Evolutionary conservation across 352 stramenopile genomes (phyloP).

Genomic region (Pythium dissotocum): DNA sequence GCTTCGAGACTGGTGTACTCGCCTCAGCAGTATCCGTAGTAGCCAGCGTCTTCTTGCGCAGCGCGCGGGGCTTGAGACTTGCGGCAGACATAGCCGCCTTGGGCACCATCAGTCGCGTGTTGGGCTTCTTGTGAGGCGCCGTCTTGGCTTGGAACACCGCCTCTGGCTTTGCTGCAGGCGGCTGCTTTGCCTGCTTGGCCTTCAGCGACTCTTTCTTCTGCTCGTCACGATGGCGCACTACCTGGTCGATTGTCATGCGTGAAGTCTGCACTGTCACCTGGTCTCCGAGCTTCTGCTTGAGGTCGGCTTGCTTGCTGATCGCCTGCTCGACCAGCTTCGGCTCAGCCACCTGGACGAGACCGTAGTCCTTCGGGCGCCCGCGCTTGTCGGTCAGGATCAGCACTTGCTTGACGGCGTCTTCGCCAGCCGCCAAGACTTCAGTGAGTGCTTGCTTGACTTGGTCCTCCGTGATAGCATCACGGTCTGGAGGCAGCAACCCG

Average conservation of each 20-base stretch:
- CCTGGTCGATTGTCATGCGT: conserved; percentile 62
- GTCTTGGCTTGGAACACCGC: conserved; percentile 15
- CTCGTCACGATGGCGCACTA: conserved; percentile 50
- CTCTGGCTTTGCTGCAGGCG: not conserved
- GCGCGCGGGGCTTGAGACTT: conserved; percentile 56
- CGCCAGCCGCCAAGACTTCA: conserved; percentile 33
- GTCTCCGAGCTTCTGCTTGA: conserved; percentile 43
- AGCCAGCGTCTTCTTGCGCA: conserved; percentile 36
- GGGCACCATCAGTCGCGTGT: conserved; percentile 27
- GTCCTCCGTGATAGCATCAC: conserved; percentile 37
- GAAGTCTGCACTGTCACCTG: conserved; percentile 60
- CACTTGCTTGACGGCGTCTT: conserved; percentile 40
- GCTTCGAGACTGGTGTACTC: not conserved
- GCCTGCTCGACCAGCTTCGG: conserved; percentile 32
- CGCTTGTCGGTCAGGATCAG: conserved; percentile 61
- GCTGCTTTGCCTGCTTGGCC: conserved; percentile 26
- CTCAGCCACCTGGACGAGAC: conserved; percentile 51
- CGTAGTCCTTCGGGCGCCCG: conserved; percentile 68
- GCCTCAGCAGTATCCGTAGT: not conserved
- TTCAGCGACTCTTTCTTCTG: conserved; percentile 47
- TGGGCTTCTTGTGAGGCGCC: conserved; percentile 28
- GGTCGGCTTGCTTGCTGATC: conserved; percentile 29
- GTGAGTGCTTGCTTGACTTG: conserved; percentile 42
- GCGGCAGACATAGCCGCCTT: conserved; percentile 29
- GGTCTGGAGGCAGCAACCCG: conserved; percentile 30